Evolutionary conservation across 1,284 basidiomycete genomes (phyloP).

Genomic region (Papiliotrema nemorosa): DNA sequence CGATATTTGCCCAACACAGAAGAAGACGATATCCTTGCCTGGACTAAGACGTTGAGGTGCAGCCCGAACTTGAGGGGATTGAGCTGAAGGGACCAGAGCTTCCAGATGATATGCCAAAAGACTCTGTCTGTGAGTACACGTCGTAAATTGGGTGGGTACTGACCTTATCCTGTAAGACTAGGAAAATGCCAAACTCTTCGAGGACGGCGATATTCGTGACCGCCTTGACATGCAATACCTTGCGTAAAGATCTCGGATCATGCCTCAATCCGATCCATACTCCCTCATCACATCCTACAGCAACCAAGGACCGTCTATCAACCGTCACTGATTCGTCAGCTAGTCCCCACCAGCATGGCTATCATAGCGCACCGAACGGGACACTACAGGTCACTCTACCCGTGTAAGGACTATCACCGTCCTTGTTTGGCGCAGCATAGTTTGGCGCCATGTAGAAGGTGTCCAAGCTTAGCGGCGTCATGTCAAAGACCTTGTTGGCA

Average conservation of each 20-base stretch:
- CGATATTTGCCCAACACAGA: conserved; percentile 81
- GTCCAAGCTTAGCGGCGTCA: conserved; percentile 77
- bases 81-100: conserved; percentile 79
- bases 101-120: conserved; percentile 84
- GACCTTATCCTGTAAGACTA: conserved; percentile 88
- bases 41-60: conserved; percentile 77
- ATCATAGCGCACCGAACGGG: conserved; percentile 69
- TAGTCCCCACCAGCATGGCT: not conserved
- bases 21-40: conserved; percentile 83
- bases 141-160: conserved; percentile 12
- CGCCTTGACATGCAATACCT: conserved; percentile 81
- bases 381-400: conserved; percentile 90
- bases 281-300: conserved; percentile 90
- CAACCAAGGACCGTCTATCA: conserved; percentile 78
- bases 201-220: conserved; percentile 93
- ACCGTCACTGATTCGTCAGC: conserved; percentile 58
- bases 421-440: conserved; percentile 53
- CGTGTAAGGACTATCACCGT: conserved; percentile 68
- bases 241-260: conserved; percentile 78
- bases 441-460: conserved; percentile 73
- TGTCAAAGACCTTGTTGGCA: conserved; percentile 83
- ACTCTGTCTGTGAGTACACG: conserved; percentile 5
- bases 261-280: conserved; percentile 94
- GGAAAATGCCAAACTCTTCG: conserved; percentile 90
- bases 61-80: conserved; percentile 32